Evolutionary conservation across 495 filamentous ascomycete species (phyloP).

Genomic region (Neurospora hispaniola): DNA sequence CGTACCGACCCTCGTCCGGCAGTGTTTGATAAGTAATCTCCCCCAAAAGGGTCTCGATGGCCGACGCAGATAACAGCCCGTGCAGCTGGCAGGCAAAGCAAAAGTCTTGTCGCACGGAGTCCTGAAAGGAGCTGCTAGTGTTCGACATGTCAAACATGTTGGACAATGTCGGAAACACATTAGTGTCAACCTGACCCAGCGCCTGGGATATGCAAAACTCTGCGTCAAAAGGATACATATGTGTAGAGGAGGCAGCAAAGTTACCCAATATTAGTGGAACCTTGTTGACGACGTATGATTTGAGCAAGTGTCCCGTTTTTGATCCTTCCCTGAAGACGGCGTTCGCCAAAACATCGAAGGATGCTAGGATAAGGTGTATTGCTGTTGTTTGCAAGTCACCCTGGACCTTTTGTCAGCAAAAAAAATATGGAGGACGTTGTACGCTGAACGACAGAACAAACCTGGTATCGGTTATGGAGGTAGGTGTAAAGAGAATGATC

Average conservation of each 20-base stretch:
- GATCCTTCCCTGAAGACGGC: constrained; percentile 68
- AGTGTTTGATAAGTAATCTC: constrained; percentile 78
- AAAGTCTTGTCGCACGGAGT: constrained; percentile 82
- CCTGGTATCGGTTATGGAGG: constrained; percentile 66
- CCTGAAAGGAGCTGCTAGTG: constrained; percentile 60
- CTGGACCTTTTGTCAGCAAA: constrained; percentile 29
- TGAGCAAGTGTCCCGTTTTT: constrained; percentile 64
- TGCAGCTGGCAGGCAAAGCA: constrained; percentile 86
- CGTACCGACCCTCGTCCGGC: constrained; percentile 62
- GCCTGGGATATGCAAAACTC: constrained; percentile 76
- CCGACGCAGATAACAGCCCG: constrained; percentile 62
- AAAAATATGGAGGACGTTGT: neutral
- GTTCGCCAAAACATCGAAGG: constrained; percentile 84
- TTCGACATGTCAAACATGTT: constrained; percentile 66
- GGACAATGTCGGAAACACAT: constrained; percentile 70
- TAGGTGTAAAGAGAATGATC: constrained; percentile 69
- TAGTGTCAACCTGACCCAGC: constrained; percentile 61
- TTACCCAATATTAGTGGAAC: constrained; percentile 66
- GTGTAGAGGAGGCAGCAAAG: constrained; percentile 35
- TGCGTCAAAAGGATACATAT: constrained; percentile 53
- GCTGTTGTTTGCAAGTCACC: constrained; percentile 66
- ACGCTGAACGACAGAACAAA: neutral
- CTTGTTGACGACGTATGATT: constrained; percentile 91
- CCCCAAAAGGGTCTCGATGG: constrained; percentile 70
- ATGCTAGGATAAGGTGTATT: constrained; percentile 71